Conservation (phyloP, 495 filamentous ascomycete species). For the Ascodesmis nigricans region DNA sequence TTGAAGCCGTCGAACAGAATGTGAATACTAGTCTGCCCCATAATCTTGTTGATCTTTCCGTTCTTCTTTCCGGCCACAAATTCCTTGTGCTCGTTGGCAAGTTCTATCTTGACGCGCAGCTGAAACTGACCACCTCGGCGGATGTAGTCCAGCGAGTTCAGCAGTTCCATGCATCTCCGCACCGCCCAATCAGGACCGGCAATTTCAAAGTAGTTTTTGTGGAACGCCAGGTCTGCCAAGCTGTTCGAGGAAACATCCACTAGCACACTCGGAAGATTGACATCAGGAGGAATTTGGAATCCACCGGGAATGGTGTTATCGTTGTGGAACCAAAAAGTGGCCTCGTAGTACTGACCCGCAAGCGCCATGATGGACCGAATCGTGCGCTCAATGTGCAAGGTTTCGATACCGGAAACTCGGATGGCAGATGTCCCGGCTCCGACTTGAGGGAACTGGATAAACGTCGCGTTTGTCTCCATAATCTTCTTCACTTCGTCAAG, state of each 20-base stretch:
- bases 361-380: conserved; percentile 85
- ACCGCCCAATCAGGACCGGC: conserved; percentile 89
- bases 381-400: conserved; percentile 80
- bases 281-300: conserved; percentile 43
- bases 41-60: conserved; percentile 99
- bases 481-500: conserved; percentile 95
- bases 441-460: conserved; percentile 69
- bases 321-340: conserved; percentile 82
- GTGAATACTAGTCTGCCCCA: conserved; percentile 95
- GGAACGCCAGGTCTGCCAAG: conserved; percentile 80
- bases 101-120: conserved; percentile 91
- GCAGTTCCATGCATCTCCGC: conserved; percentile 77
- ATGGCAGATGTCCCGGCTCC: conserved; percentile 59
- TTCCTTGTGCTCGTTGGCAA: conserved; percentile 98
- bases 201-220: conserved; percentile 80
- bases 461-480: conserved; percentile 86
- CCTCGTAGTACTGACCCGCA: conserved; percentile 91
- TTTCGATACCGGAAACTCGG: conserved; percentile 77
- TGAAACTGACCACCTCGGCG: conserved; percentile 47
- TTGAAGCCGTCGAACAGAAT: conserved; percentile 98
- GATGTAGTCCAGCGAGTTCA: conserved; percentile 77
- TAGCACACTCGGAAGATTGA: conserved; percentile 71
- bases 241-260: conserved; percentile 92
- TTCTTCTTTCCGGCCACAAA: conserved; percentile 99
- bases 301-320: conserved; percentile 35